Conservation (phyloP, 345 rosid genomes). For the Adansonia digitata region DNA sequence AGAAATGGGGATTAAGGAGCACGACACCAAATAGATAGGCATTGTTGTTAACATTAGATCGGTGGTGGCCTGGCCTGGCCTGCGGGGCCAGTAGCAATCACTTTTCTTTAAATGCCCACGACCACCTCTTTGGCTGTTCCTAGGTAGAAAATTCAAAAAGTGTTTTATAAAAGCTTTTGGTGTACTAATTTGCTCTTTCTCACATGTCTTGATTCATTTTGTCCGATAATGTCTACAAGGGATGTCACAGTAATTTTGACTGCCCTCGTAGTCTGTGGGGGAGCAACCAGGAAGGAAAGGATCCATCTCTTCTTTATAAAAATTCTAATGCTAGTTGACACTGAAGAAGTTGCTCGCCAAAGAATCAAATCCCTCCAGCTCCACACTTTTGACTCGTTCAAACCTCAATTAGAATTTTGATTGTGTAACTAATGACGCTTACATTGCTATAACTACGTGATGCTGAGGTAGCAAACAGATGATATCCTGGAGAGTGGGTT, state of each 20-base stretch:
- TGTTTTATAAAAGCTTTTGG: no score
- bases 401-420: no score
- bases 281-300: background rate
- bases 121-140: background rate
- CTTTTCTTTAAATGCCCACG: background rate
- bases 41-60: background rate
- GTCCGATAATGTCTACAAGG: no score
- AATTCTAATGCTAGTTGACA: constrained; percentile 9
- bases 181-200: background rate
- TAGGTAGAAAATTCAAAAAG: background rate
- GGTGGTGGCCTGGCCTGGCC: no score
- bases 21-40: no score
- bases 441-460: background rate
- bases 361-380: background rate
- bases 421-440: background rate
- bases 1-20: no score
- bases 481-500: background rate
- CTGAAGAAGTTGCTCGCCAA: constrained; percentile 7
- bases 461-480: background rate
- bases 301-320: background rate
- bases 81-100: background rate
- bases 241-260: no score
- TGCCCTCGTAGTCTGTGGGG: background rate
- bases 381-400: constrained; percentile 22
- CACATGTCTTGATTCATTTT: background rate